phyloP scores from a whole-genome alignment of 495 filamentous ascomycete species.

The Umbilicaria muhlenbergii region DNA sequence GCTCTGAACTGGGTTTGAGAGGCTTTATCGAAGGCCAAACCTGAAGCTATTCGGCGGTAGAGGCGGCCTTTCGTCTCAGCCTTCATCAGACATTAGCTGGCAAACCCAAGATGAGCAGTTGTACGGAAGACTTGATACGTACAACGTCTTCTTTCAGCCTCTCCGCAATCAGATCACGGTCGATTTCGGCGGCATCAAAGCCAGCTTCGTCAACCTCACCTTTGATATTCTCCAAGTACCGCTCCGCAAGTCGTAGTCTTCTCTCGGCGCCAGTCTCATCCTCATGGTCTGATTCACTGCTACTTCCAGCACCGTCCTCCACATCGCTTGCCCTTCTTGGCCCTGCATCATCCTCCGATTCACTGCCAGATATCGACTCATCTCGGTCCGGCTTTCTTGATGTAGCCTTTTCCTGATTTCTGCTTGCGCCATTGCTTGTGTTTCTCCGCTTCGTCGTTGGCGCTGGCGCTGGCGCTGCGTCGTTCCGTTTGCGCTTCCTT shows the following conservation, averaged over 20 bases:
- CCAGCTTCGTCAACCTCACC: constrained; percentile 68
- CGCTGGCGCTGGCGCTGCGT: constrained; percentile 29
- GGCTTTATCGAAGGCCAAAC: constrained; percentile 47
- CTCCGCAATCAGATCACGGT: constrained; percentile 79
- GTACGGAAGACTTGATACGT: constrained; percentile 16
- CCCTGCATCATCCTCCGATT: constrained; percentile 46
- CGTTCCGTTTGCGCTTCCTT: constrained; percentile 63
- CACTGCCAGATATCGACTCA: constrained; percentile 80
- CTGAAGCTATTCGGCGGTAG: constrained; percentile 60
- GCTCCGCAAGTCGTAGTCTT: constrained; percentile 75
- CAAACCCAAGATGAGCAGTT: constrained; percentile 1
- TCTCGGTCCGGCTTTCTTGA: constrained; percentile 30
- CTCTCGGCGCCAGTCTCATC: constrained; percentile 80
- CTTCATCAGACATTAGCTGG: constrained; percentile 12
- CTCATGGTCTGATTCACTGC: constrained; percentile 36
- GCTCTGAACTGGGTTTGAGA: constrained; percentile 55
- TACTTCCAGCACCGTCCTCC: constrained; percentile 26
- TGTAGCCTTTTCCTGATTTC: constrained; percentile 16
- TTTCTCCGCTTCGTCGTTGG: constrained; percentile 36
- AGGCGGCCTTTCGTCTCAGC: constrained; percentile 84
- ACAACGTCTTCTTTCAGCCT: constrained; percentile 76
- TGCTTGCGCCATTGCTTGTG: constrained; percentile 13
- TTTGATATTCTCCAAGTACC: constrained; percentile 79
- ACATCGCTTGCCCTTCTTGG: constrained; percentile 5
- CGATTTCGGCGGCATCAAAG: constrained; percentile 87